phyloP scores from a whole-genome alignment of 148 eudicot genomes.

The Camellia sinensis region DNA sequence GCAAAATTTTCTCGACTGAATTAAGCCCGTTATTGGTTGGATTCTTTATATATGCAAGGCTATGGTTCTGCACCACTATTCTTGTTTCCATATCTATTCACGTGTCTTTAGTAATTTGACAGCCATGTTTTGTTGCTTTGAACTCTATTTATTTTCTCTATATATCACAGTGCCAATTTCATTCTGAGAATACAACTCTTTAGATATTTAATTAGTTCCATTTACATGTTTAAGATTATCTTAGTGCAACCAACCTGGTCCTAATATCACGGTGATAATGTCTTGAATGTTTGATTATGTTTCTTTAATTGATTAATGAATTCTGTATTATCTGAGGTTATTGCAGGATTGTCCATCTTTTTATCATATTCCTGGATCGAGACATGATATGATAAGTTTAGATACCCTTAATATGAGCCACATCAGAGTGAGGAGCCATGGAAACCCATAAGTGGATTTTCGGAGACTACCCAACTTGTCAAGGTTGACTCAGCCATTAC shows the following conservation, averaged over 20 bases:
- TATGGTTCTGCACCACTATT: not conserved
- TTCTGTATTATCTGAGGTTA: conserved; percentile 8
- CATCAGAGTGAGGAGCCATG: conserved; percentile 32
- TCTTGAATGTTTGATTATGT: not conserved
- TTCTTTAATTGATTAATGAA: not conserved
- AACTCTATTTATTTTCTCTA: not conserved
- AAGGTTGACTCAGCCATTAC: conserved; percentile 30
- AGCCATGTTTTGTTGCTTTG: not conserved
- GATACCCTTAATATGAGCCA: conserved; percentile 28
- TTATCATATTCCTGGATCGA: conserved; percentile 36
- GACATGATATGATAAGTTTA: conserved; percentile 35
- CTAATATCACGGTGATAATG: not conserved
- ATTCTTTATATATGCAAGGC: not conserved
- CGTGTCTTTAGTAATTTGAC: not conserved
- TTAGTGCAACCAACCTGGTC: not conserved
- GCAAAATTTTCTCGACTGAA: not conserved
- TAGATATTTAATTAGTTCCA: not conserved
- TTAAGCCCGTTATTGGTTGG: not conserved
- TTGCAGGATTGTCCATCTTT: conserved; percentile 44
- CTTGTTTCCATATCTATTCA: not conserved
- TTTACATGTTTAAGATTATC: not conserved
- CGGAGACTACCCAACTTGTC: conserved; percentile 29
- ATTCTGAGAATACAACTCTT: not conserved
- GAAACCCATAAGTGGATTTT: conserved; percentile 31
- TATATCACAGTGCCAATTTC: not conserved